Evolutionary conservation across 495 filamentous ascomycete genomes (phyloP), one percentile per base, ranked within the genome.

Genomic region (Penicillium maclennaniae): DNA sequence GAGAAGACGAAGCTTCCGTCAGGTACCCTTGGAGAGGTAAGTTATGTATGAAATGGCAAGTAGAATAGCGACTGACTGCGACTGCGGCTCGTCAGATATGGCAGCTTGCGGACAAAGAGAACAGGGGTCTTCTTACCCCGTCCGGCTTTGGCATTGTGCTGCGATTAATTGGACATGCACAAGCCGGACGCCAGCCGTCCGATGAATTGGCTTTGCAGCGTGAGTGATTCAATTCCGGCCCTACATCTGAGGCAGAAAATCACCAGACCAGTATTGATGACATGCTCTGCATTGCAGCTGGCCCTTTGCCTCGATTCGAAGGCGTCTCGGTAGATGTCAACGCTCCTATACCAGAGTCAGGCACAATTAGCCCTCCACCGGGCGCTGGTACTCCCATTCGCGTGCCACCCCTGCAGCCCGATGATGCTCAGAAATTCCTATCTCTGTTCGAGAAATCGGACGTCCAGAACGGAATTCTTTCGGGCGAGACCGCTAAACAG

Each of bases 101-200:
- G 93, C 91, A 96, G 72, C 92, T 98, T 65, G 95, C 93, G 49
- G 93, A 98, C 71, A 90, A 82, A 58, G 92, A 97, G 72, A 98
- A 97, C 72, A 83, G 91, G 54, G 93, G 95, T 53, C 84, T 97
- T 46, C 79, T 98, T 64, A 96, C 90, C 37, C 90, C 88, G 4
- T 79, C 89, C 43, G 95, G 92, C 60, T 98, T 98, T 70, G 87
- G 89, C 26, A 78, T 96, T 62, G 93, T 92, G 19, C 72, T 98
- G 63, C 80, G 93, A 58, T 83, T 98, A 72, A 97, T 98, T 65
- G 93, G 91, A 52, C 92, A 96, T 71, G 92, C 91, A 41, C 93
- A 98, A 75, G 87, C 86, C 64, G 87, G 88, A 51, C 83, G 85
- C 61, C 80, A 86, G 58, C 90, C 91, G 5, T 83, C 86, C 15